These are phyloP conservation scores for Rubus parviflorus DNA, from an alignment of 306 rosid genomes.

Conservation along the genomic window DNA sequence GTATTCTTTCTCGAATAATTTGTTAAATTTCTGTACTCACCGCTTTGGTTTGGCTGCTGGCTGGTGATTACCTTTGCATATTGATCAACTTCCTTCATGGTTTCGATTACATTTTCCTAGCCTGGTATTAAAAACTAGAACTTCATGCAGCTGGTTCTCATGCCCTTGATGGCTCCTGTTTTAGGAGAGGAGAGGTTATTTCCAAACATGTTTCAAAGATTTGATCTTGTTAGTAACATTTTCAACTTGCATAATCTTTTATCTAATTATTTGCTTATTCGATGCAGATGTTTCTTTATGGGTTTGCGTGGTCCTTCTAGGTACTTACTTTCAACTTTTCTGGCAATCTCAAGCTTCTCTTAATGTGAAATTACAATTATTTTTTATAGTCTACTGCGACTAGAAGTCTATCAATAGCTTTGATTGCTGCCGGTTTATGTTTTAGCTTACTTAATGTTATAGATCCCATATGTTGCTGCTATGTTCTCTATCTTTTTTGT, in stretches of 20 bases:
- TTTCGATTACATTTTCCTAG: constrained; percentile 16
- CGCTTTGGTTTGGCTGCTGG: neutral
- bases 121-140: constrained; percentile 19
- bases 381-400: neutral
- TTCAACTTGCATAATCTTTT: neutral
- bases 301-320: constrained; percentile 84
- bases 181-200: constrained; percentile 63
- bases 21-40: no score
- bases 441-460: constrained; percentile 10
- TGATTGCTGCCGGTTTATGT: neutral
- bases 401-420: neutral
- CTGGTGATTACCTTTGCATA: neutral
- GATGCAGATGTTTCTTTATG: constrained; percentile 86
- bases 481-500: constrained; percentile 68
- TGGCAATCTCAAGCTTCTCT: neutral
- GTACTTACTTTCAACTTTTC: constrained; percentile 47
- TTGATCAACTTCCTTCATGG: neutral
- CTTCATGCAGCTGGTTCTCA: constrained; percentile 63
- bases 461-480: constrained; percentile 89
- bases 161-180: constrained; percentile 76
- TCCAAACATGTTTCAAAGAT: neutral
- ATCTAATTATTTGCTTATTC: constrained; percentile 18
- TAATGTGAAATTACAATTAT: neutral
- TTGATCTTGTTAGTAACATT: neutral
- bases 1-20: no score